These are phyloP conservation scores for Trichoderma sp. DNA, from an alignment of 2,329 filamentous ascomycete species.

Conservation along the genomic window DNA sequence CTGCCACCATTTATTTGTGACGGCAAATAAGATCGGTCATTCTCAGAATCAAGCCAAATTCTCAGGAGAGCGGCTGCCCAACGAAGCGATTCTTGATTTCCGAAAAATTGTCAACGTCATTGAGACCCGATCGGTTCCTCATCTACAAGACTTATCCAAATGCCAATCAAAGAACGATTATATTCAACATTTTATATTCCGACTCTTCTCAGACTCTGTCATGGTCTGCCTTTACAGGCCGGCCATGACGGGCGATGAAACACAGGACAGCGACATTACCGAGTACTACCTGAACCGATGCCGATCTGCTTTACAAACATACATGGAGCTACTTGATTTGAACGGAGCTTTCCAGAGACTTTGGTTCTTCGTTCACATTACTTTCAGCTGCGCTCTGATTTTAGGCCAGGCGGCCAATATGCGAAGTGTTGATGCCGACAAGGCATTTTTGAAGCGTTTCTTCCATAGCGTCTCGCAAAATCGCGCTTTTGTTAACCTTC, in stretches of 20 bases:
- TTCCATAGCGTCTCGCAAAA: conserved; percentile 6
- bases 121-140: conserved; percentile 11
- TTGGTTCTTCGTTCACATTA: conserved; percentile 21
- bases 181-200: conserved; percentile 13
- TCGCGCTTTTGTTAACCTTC: conserved; percentile 6
- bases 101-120: conserved; percentile 15
- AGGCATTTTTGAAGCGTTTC: conserved; percentile 16
- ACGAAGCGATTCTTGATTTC: conserved; percentile 15
- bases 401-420: background rate
- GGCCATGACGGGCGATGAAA: background rate
- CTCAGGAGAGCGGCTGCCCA: background rate
- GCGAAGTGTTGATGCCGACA: background rate
- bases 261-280: background rate
- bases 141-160: conserved; percentile 15
- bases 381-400: conserved; percentile 18
- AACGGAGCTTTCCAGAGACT: conserved; percentile 7
- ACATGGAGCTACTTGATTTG: conserved; percentile 6
- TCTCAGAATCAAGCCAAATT: conserved; percentile 9
- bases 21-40: conserved; percentile 9
- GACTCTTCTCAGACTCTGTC: conserved; percentile 8
- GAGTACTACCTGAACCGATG: conserved; percentile 13
- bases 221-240: conserved; percentile 17
- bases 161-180: conserved; percentile 17
- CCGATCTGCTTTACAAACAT: conserved; percentile 13
- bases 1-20: conserved; percentile 13